Base-by-base conservation (phyloP, 345 rosid species). In the Salix koriyanagi region DNA sequence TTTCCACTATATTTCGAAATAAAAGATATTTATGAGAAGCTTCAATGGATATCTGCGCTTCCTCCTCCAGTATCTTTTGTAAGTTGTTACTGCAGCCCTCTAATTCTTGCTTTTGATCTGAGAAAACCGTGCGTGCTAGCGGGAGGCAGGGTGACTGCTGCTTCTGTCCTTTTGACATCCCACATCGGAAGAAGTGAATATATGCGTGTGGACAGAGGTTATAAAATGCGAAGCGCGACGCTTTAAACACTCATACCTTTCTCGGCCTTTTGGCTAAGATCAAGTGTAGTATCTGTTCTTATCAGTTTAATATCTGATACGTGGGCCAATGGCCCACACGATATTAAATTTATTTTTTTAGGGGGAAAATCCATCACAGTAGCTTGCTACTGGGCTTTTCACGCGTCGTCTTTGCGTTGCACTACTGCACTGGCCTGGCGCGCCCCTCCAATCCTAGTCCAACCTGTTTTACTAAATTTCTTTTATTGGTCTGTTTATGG, bases 181-280 rank as follows among this genome's bases (percentile, higher is more conserved):
- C 62, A 58, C 62, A 58, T 58, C 28, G 62, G 1, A n/a, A n/a
- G 28, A n/a, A 9, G 1, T 3, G 28, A 21, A 3, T 2, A n/a
- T 2, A 3, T 11, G 14, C 11, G 28, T 9, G 14, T 10, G 11
- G 62, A n/a, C 2, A 26, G 1, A 3, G 14, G 13, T 0, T n/a
- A 58, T 58, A 58, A n/a, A 58, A 3, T 10, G 5, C 10, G 28
- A 58, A 58, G 14, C 14, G 11, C 13, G 14, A n/a, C 0, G 0
- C 0, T 0, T 0, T 0, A 0, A 0, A 0, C 0, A 9, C 0
- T 0, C 87, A 85, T 87, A 86, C 87, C 88, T 85, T 88, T 86
- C 88, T 88, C 89, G 88, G 91, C 89, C 89, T 87, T 86, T 87
- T 85, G 87, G 89, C 87, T 88, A 86, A 86, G 89, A 88, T 87